These are phyloP conservation scores for Wickerhamiella qilinensis DNA, from an alignment of 805 yeast species.

Conservation along the genomic window DNA sequence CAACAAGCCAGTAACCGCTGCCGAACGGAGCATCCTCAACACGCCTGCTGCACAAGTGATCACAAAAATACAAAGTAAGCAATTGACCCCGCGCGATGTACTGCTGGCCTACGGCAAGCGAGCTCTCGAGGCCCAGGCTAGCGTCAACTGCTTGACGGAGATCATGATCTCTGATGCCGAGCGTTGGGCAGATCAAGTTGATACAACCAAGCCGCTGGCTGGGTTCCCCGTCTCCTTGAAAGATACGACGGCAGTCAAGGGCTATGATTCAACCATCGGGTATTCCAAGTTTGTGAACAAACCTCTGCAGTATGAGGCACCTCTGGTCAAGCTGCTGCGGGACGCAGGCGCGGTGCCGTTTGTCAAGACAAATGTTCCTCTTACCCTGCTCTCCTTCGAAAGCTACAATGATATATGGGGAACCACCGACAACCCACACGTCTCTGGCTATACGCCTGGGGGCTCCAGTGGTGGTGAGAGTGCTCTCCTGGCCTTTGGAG, in stretches of 20 bases:
- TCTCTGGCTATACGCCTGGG: constrained; percentile 31
- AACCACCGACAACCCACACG: constrained; percentile 32
- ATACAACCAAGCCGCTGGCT: constrained; percentile 45
- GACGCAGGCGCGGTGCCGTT: constrained; percentile 41
- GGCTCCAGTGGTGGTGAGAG: constrained; percentile 43
- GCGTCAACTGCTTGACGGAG: constrained; percentile 41
- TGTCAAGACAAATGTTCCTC: constrained; percentile 41
- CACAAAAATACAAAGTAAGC: constrained; percentile 30
- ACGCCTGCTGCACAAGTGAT: constrained; percentile 29
- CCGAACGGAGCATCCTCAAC: constrained; percentile 24
- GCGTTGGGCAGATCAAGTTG: constrained; percentile 36
- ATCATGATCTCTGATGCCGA: constrained; percentile 53
- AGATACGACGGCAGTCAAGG: constrained; percentile 36
- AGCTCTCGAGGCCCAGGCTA: constrained; percentile 45
- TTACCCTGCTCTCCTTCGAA: constrained; percentile 39
- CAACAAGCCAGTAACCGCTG: constrained; percentile 22
- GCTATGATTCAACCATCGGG: constrained; percentile 37
- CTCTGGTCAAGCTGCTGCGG: constrained; percentile 27
- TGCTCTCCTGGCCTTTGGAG: constrained; percentile 31
- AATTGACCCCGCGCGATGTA: constrained; percentile 34
- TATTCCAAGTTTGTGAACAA: constrained; percentile 28
- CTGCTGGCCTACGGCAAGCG: constrained; percentile 49
- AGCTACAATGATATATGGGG: constrained; percentile 42
- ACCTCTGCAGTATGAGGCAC: constrained; percentile 26
- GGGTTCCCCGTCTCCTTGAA: constrained; percentile 50